Conservation (phyloP, 495 filamentous ascomycete species). For the Halenospora varia region DNA sequence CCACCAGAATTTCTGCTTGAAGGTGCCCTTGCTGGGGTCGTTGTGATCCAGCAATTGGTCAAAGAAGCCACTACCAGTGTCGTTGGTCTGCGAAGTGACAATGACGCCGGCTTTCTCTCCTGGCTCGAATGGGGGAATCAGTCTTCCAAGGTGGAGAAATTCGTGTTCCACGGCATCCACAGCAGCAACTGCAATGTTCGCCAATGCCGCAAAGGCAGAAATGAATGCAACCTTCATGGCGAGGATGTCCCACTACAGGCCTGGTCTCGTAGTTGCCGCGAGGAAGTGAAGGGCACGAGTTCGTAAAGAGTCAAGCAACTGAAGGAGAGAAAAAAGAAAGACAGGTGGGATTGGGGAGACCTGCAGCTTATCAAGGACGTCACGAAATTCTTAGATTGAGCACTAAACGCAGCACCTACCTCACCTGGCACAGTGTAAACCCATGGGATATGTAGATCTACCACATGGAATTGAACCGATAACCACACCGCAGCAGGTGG, state of each 20-base stretch:
- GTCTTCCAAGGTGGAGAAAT: constrained; percentile 12
- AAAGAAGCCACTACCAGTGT: constrained; percentile 30
- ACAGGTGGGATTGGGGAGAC: neutral
- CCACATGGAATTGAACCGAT: neutral
- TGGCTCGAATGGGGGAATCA: constrained; percentile 17
- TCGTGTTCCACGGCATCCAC: too few species aligned
- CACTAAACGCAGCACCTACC: neutral
- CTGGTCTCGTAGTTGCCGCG: neutral
- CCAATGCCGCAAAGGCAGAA: constrained; percentile 12
- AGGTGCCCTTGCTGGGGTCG: constrained; percentile 48
- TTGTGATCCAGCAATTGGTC: constrained; percentile 52
- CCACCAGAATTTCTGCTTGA: constrained; percentile 50
- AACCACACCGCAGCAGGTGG: neutral
- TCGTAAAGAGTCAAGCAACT: neutral
- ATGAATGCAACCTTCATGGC: constrained; percentile 20
- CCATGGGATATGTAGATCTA: neutral
- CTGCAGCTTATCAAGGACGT: neutral
- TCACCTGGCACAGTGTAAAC: neutral
- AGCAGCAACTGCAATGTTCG: neutral
- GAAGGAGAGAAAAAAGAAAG: neutral
- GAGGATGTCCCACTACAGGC: neutral
- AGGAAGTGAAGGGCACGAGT: neutral
- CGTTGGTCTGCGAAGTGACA: neutral
- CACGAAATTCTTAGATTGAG: neutral
- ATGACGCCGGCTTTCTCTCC: neutral